Base-by-base conservation (phyloP, 1,284 basidiomycete genomes). In the Marasmius sp. region DNA sequence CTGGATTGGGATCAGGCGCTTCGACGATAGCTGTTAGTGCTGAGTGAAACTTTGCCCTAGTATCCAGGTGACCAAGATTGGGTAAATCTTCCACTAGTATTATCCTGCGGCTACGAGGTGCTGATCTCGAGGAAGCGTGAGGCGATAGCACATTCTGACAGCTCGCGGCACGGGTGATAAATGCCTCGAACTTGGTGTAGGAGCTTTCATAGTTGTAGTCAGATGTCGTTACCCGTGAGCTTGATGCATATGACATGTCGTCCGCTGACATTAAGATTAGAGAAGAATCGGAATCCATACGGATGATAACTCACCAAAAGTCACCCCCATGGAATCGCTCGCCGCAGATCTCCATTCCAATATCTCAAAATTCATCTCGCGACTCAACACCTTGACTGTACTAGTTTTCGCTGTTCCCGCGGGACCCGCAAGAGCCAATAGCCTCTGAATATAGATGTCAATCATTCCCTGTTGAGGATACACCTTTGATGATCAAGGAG, bases 71-170 rank as follows among this genome's bases (percentile, higher is more conserved):
- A 5, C 93, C 77, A 48, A 98, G 83, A 70, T 98, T 98, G 0
- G 97, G 97, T 3, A 98, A 81, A 63, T 98, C 94, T 72, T 98
- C 95, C 8, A 99, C 80, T 7, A 99, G 85, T 56, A 99, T 85
- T 5, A 97, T 70, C 53, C 85, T 84, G 8, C 78, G 61, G 6
- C 61, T 57, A 39, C 54, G 36, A 20, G 49, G 50, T 39, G 53
- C 47, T 43, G 39, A 34, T 54, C 45, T 72, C 62, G 57, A 61
- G 16, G 65, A 57, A 9, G 70, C 43, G 34, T 61, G 16, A 36
- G 59, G 53, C 1, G 73, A 69, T 59, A 89, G 85, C 18, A 93
- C 72, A 33, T 80, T 83, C 14, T 82, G 81, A 62, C 91, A 92
- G 6, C 80, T 83, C 41, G 84, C 84, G 0, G 93, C 89, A 33